A percentile compares a stretch with the other conserved stretches of the same genome.
phyloP scores from a whole-genome alignment of 306 rosid genomes.

The Betula pendula region DNA sequence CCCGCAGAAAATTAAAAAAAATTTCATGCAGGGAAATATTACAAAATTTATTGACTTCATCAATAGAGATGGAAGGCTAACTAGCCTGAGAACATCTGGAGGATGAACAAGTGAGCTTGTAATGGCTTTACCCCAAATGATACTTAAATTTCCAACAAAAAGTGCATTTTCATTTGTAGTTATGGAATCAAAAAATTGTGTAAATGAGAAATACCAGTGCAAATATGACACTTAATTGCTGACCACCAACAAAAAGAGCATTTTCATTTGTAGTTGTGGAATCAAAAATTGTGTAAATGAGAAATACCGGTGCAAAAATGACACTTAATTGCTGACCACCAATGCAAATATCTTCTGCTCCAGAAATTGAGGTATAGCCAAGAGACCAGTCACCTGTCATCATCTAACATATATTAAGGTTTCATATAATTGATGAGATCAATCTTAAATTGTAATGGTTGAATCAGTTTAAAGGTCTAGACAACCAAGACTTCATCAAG shows the following conservation, averaged over 20 bases:
- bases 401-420: neutral
- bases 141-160: neutral
- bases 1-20: neutral
- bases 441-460: neutral
- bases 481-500: neutral
- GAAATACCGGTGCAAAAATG: constrained; percentile 72
- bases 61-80: neutral
- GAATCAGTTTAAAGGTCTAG: neutral
- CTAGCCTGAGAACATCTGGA: neutral
- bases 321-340: constrained; percentile 64
- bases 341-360: constrained; percentile 65
- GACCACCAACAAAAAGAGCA: too few species aligned
- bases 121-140: neutral
- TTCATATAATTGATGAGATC: constrained; percentile 3
- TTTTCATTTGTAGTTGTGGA: neutral
- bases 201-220: constrained; percentile 61
- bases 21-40: neutral
- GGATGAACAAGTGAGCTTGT: neutral
- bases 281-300: constrained; percentile 3
- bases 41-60: neutral
- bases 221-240: constrained; percentile 56
- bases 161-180: neutral
- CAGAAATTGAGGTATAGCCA: constrained; percentile 57
- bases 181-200: constrained; percentile 2
- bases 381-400: constrained; percentile 79